Evolutionary conservation across 495 filamentous ascomycete species (phyloP).

Genomic region (Astrothelium macrocarpum): DNA sequence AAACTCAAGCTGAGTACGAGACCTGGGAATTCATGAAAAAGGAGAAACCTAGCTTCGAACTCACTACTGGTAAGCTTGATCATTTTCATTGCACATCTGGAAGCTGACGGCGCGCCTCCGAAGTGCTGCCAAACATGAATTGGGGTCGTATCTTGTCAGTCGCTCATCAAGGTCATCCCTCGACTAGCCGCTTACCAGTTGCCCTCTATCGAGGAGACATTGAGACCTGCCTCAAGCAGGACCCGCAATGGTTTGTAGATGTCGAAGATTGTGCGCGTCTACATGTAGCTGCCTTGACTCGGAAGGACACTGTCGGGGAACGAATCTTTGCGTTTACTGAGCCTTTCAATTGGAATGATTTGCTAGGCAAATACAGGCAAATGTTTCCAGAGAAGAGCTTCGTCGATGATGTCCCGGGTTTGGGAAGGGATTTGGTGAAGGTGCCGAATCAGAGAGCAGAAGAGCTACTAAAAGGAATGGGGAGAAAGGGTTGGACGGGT

Average conservation of each 20-base stretch:
- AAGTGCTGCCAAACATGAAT: constrained; percentile 21
- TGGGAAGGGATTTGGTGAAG: constrained; percentile 20
- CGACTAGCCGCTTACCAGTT: constrained; percentile 11
- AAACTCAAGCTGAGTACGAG: constrained; percentile 21
- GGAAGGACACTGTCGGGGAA: constrained; percentile 33
- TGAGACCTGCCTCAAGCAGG: neutral
- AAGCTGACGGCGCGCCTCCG: neutral
- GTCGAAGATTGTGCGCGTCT: constrained; percentile 42
- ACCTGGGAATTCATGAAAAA: constrained; percentile 23
- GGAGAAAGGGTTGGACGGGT: constrained; percentile 17
- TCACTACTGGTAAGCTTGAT: constrained; percentile 2
- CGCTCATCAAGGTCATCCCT: constrained; percentile 12
- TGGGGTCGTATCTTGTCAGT: constrained; percentile 17
- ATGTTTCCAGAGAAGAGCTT: constrained; percentile 28
- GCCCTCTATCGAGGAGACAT: constrained; percentile 15
- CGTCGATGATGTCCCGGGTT: constrained; percentile 20
- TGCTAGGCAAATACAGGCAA: constrained; percentile 30
- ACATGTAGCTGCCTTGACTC: constrained; percentile 39
- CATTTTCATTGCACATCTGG: neutral
- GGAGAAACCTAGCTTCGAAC: constrained; percentile 12
- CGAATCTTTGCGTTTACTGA: constrained; percentile 40
- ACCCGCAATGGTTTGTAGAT: constrained; percentile 33
- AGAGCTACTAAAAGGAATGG: constrained; percentile 30
- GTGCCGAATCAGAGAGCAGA: constrained; percentile 23
- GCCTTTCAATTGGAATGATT: constrained; percentile 32